phyloP scores from a whole-genome alignment of 2,329 filamentous ascomycete genomes.

The Hymenoscyphus salicellus region DNA sequence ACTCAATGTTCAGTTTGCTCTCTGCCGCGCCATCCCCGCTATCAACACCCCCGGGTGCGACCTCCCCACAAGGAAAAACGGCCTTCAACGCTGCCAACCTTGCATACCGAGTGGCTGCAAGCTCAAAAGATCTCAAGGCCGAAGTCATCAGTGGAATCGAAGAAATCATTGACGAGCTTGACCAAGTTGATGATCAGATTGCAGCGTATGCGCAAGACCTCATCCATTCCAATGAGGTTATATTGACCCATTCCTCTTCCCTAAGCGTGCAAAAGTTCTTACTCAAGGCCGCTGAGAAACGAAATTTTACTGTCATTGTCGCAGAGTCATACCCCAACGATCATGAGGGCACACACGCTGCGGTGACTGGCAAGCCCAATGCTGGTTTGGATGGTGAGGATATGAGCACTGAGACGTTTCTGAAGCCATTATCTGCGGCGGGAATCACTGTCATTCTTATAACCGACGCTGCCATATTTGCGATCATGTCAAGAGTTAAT shows the following conservation, averaged over 20 bases:
- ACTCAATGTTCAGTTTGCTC: constrained; percentile 85
- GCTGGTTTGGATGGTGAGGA: constrained; percentile 42
- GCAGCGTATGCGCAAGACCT: constrained; percentile 83
- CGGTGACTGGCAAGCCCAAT: constrained; percentile 53
- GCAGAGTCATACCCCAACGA: constrained; percentile 72
- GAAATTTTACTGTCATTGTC: constrained; percentile 87
- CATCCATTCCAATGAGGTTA: constrained; percentile 88
- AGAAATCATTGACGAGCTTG: constrained; percentile 93
- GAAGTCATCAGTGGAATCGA: constrained; percentile 93
- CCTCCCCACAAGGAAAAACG: constrained; percentile 45
- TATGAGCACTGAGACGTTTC: constrained; percentile 53
- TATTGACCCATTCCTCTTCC: constrained; percentile 84
- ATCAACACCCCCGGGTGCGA: constrained; percentile 50
- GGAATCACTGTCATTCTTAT: constrained; percentile 83
- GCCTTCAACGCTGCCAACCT: constrained; percentile 29
- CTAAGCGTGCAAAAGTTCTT: constrained; percentile 87
- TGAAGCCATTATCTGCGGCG: constrained; percentile 72
- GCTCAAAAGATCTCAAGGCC: constrained; percentile 70
- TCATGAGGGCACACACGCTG: constrained; percentile 59
- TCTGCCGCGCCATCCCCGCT: constrained; percentile 61
- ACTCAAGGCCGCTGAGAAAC: constrained; percentile 79
- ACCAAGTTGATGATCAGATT: constrained; percentile 90
- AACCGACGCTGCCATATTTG: constrained; percentile 80
- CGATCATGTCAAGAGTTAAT: constrained; percentile 91
- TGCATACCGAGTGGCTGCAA: constrained; percentile 30